Conservation (phyloP, 2,329 filamentous ascomycete species). For the Fusarium hostae region DNA sequence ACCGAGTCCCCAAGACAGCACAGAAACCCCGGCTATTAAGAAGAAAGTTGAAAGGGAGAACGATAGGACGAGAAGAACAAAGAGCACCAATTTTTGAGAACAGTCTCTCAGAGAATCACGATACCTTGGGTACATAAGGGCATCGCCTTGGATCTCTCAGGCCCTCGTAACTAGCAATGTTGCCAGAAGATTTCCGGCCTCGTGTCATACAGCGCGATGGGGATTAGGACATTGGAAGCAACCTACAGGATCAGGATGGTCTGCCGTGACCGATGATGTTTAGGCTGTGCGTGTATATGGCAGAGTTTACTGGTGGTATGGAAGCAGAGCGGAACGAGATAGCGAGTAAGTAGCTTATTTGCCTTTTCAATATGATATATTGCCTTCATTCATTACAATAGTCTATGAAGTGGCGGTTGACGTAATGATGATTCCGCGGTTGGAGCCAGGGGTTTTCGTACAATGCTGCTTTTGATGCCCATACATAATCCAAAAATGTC, state of each 20-base stretch:
- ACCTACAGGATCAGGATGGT: constrained; percentile 8
- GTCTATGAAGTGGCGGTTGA: constrained; percentile 5
- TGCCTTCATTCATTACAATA: constrained; percentile 37
- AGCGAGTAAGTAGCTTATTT: constrained; percentile 32
- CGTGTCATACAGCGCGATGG: constrained; percentile 5
- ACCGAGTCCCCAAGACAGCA: not conserved
- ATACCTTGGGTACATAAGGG: constrained; percentile 23
- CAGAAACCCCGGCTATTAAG: not conserved
- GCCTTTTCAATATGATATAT: constrained; percentile 38
- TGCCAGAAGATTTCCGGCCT: constrained; percentile 2
- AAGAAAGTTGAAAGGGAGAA: not conserved
- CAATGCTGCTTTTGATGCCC: not conserved
- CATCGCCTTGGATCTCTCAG: constrained; percentile 25
- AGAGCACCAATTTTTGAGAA: not conserved
- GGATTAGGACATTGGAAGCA: not conserved
- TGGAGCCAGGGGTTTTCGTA: constrained; percentile 2
- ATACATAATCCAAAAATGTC: constrained; percentile 15
- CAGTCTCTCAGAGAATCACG: constrained; percentile 5
- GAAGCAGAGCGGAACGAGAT: constrained; percentile 18
- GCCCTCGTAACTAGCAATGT: constrained; percentile 18
- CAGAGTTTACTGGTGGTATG: constrained; percentile 18
- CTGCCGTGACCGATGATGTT: constrained; percentile 12
- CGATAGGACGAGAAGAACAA: not conserved
- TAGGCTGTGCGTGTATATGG: constrained; percentile 30
- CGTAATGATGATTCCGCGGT: constrained; percentile 5